phyloP scores from a whole-genome alignment of 768 basidiomycete species.

The Sistotremastrum suecicum region DNA sequence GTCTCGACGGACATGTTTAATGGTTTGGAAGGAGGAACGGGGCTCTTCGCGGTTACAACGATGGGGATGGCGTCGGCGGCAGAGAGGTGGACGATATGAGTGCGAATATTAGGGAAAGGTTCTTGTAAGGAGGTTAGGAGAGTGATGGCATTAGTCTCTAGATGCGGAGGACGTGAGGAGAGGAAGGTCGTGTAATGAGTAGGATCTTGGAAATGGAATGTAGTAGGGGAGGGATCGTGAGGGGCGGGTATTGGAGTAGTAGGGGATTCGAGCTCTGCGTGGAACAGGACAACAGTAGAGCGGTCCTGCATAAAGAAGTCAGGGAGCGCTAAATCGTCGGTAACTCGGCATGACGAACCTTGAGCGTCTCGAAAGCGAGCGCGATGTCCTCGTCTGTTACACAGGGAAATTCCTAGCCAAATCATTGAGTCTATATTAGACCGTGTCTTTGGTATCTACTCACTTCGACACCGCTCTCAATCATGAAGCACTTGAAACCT shows the following conservation, averaged over 20 bases:
- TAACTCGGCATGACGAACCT: constrained; percentile 29
- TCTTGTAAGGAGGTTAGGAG: constrained; percentile 56
- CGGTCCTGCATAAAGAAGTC: constrained; percentile 31
- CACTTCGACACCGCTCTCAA: constrained; percentile 91
- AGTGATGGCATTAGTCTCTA: constrained; percentile 73
- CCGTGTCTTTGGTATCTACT: constrained; percentile 7
- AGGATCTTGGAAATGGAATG: constrained; percentile 22
- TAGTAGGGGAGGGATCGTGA: constrained; percentile 5
- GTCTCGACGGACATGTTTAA: constrained; percentile 84
- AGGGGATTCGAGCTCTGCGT: constrained; percentile 69
- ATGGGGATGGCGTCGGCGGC: constrained; percentile 68
- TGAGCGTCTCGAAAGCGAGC: constrained; percentile 56
- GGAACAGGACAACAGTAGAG: constrained; percentile 69
- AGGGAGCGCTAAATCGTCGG: background rate
- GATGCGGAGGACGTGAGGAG: constrained; percentile 60
- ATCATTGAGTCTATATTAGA: background rate
- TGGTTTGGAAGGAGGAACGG: constrained; percentile 21
- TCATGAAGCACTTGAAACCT: constrained; percentile 96
- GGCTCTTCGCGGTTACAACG: constrained; percentile 52
- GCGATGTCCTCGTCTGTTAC: constrained; percentile 59
- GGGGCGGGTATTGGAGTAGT: constrained; percentile 11
- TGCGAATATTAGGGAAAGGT: constrained; percentile 51
- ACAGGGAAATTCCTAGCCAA: constrained; percentile 79
- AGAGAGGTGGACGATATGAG: constrained; percentile 94
- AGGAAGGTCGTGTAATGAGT: constrained; percentile 70